Evolutionary conservation across 1,284 basidiomycete species (phyloP), one percentile per base, ranked within the genome.

Genomic region (Melampsora americana): DNA sequence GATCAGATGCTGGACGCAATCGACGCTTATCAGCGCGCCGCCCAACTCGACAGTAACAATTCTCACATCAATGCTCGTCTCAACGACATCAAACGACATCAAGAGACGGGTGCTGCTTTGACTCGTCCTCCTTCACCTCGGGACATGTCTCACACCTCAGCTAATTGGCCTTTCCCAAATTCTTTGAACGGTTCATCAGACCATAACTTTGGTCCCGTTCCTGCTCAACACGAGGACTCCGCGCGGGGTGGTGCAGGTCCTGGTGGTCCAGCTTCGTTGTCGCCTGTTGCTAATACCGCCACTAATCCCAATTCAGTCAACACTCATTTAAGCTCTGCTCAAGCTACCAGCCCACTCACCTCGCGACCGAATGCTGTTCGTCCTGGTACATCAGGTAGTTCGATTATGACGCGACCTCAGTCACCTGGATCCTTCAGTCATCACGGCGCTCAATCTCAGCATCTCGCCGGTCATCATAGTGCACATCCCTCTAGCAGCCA

Each of bases 1-100:
- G 98, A 99, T 83, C 96, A 99, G 84, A 94, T 98, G 82, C 90
- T 91, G 62, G 96, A 99, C 82, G 95, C 96, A 42, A 97, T 99
- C 81, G 95, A 99, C 80, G 95, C 96, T 0, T 99, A 99, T 81
- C 91, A 92, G 9, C 88, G 93, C 26, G 94, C 94, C 0, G 89
- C 89, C 72, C 93, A 96, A 83, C 88, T 96, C 42, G 94, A 96
- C 82, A 92, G 92, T 0, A 84, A 83, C 64, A 96, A 95, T 81
- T 84, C 85, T 46, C 87, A 89, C 30, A 93, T 96, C 82, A 88
- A 89, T 44, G 88, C 90, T 79, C 88, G 93, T 0, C 84, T 96
- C 5, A 78, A 78, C 42, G 79, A 80, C 60, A 80, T 80, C 32
- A 69, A 77, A 65, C 78, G 77, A 20, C 79, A 80, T 74, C 78